Evolutionary conservation across 352 stramenopile genomes (phyloP), one percentile per base, ranked within the genome.

Genomic region (Phytophthora kernoviae): DNA sequence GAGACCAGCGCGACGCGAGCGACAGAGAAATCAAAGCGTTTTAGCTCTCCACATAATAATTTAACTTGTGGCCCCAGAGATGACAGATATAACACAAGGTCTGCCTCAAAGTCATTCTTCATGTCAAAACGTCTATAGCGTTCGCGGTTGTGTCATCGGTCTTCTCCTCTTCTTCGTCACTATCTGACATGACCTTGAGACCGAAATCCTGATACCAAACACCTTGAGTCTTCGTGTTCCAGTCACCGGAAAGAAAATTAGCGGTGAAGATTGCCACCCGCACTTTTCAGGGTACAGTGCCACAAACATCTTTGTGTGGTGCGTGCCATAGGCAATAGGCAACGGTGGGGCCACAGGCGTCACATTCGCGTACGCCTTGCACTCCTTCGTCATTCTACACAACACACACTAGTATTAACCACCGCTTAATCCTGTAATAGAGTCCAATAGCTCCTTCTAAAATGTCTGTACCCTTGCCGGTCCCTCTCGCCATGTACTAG

Each of bases 271-370:
- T 91, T 8, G 79, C 81, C 10, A 96, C 77, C 32, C 88, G 81
- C 32, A 93, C 80, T 41, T 82, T 81, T 68, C 60, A 10, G 71
- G 54, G 52, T 89, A 91, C 24, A 93, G 53, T 5, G 89, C 66
- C 15, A 93, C 79, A 58, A 94, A 66, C 79, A 93, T 94, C 49
- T 96, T 96, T 0, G 85, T 93, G 62, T 96, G 88, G 68, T 96
- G 87, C 18, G 81, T 93, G 9, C 88, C 88, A 61, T 92, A 96
- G 2, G 85, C 74, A 50, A 94, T 93, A 9, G 85, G 83, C 33
- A 94, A 70, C 8, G 72, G 74, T 12, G 88, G 88, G n/a, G 79
- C 70, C 4, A 93, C 68, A 8, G 73, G 53, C 26, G 66, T 86
- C 37, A 92, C 74, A 59, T 92, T 91, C 18, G 62, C 7, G 57